Evolutionary conservation across 345 rosid species (phyloP).

Genomic region (Pseudoturritis turrita): DNA sequence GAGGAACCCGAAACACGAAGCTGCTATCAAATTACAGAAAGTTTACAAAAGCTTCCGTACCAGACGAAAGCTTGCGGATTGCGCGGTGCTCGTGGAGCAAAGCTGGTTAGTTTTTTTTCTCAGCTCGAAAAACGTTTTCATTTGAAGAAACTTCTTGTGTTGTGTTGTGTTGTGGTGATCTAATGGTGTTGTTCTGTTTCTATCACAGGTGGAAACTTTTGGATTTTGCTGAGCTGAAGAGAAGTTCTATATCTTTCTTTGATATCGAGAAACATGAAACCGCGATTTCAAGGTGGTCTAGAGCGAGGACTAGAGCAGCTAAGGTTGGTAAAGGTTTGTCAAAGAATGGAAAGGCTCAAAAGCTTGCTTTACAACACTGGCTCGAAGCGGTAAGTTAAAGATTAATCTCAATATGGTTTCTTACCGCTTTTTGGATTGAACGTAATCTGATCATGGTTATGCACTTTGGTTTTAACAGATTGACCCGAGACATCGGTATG

Average conservation of each 20-base stretch:
- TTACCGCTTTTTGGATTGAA: neutral
- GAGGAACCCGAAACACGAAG: constrained; percentile 62
- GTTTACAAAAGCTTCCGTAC: constrained; percentile 94
- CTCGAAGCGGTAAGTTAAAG: constrained; percentile 89
- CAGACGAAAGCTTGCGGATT: constrained; percentile 90
- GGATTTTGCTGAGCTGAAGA: constrained; percentile 83
- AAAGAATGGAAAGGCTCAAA: constrained; percentile 79
- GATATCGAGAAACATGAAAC: constrained; percentile 90
- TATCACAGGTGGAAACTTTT: constrained; percentile 77
- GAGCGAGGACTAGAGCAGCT: constrained; percentile 93
- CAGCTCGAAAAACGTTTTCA: neutral
- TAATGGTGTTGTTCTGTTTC: constrained; percentile 12
- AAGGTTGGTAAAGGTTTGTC: constrained; percentile 96
- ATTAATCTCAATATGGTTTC: neutral
- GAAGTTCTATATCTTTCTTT: constrained; percentile 84
- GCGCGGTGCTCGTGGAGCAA: constrained; percentile 85
- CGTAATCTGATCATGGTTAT: constrained; percentile 15
- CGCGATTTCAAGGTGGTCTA: constrained; percentile 92
- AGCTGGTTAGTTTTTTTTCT: constrained; percentile 53
- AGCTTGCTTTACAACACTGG: constrained; percentile 88
- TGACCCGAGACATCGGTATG: constrained; percentile 93
- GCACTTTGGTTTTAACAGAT: constrained; percentile 44
- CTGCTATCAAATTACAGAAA: constrained; percentile 82
- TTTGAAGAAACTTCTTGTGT: neutral
- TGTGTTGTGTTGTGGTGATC: constrained; percentile 10